Evolutionary conservation across 495 filamentous ascomycete species (phyloP).

Genomic region (Penicillium verhagenii): DNA sequence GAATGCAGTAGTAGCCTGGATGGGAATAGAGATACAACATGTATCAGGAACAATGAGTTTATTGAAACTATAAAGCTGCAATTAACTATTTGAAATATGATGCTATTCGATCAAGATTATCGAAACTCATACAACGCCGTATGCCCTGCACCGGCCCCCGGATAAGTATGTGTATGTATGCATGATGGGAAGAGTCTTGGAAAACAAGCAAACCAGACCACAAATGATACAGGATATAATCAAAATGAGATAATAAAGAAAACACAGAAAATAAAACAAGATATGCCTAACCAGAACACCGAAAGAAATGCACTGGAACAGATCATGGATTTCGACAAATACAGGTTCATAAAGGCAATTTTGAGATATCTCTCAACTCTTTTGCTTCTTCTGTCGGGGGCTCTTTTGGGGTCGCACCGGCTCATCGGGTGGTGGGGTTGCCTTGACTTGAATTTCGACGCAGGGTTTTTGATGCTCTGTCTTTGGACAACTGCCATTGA

Average conservation of each 20-base stretch:
- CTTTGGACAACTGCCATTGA: no score
- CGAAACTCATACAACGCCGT: background rate
- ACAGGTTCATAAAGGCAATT: background rate
- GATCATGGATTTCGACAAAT: background rate
- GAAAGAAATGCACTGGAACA: background rate
- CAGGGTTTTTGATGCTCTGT: no score
- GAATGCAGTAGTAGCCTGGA: background rate
- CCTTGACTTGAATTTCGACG: constrained; percentile 20
- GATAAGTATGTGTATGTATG: background rate
- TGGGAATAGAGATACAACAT: background rate
- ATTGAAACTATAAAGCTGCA: background rate
- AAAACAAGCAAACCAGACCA: no score
- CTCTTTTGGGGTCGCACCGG: constrained; percentile 2
- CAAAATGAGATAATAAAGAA: background rate
- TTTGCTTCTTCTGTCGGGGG: constrained; percentile 1
- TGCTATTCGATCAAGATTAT: background rate
- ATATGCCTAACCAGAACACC: background rate
- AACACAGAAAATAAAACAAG: background rate
- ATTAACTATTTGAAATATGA: no score
- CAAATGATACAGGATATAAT: background rate
- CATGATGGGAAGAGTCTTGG: background rate
- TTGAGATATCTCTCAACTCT: constrained; percentile 4
- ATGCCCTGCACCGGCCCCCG: background rate
- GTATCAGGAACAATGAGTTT: background rate
- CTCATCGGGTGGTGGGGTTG: constrained; percentile 17